A percentile compares a stretch with the other conserved stretches of the same genome.
Conservation (phyloP, 139 green algal species). For the Chlamydomonas sphaeroides region DNA sequence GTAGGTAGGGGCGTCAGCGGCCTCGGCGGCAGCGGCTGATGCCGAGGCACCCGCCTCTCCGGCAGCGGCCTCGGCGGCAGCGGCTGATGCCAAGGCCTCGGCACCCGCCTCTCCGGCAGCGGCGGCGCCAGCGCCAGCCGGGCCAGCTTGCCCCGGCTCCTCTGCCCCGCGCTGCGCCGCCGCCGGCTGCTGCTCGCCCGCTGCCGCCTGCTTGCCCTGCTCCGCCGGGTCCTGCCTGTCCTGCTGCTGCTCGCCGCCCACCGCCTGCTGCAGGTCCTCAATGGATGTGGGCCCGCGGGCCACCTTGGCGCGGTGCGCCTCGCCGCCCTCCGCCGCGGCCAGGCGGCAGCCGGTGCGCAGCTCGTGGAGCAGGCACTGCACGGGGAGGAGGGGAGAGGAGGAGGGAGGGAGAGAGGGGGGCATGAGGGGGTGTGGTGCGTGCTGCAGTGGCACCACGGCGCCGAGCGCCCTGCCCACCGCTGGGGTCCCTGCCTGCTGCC, state of each 20-base stretch:
- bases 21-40: too few relatives aligned
- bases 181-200: too few relatives aligned
- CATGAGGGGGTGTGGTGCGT: background rate
- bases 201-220: background rate
- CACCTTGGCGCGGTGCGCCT: slow-evolving; percentile 27
- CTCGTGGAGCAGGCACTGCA: slow-evolving; percentile 52
- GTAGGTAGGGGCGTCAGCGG: background rate
- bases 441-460: too few relatives aligned
- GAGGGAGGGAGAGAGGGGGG: background rate
- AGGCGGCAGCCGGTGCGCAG: slow-evolving; percentile 45
- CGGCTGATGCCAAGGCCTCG: too few relatives aligned
- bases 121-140: too few relatives aligned
- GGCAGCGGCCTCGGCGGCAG: background rate
- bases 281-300: slow-evolving; percentile 52
- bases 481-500: too few relatives aligned
- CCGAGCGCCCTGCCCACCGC: too few relatives aligned
- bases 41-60: background rate
- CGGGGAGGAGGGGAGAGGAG: background rate
- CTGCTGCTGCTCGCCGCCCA: background rate
- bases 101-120: too few relatives aligned
- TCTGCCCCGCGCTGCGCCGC: background rate
- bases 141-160: too few relatives aligned
- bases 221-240: slow-evolving; percentile 11
- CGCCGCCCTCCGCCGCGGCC: background rate
- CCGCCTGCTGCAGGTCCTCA: slow-evolving; percentile 41